Evolutionary conservation across 1,139 yeast species (phyloP).

Genomic region (Trichomonascaceae sp.): DNA sequence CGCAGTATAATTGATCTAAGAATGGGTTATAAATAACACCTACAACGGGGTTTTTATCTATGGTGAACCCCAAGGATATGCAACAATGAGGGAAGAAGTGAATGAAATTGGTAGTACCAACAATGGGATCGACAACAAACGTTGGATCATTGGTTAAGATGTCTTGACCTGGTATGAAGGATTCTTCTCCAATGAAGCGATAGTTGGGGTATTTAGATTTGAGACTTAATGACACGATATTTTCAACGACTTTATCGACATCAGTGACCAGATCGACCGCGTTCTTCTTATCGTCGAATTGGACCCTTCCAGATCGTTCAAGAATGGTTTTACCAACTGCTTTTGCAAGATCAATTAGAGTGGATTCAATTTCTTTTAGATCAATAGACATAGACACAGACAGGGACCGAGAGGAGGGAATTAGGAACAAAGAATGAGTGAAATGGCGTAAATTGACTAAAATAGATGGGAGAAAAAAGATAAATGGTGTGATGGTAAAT

Average conservation of each 20-base stretch:
- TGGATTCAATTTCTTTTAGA: conserved; percentile 35
- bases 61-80: conserved; percentile 51
- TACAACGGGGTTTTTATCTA: conserved; percentile 45
- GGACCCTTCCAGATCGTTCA: conserved; percentile 41
- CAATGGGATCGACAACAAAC: conserved; percentile 56
- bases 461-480: background rate
- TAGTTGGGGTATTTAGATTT: conserved; percentile 39
- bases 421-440: background rate
- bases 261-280: conserved; percentile 56
- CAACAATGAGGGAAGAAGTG: conserved; percentile 56
- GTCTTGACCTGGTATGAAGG: conserved; percentile 43
- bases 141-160: conserved; percentile 48
- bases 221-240: conserved; percentile 37
- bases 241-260: conserved; percentile 50
- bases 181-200: conserved; percentile 55
- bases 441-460: too few species aligned
- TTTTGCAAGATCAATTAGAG: conserved; percentile 45
- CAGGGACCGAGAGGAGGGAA: background rate
- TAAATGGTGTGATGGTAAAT: background rate
- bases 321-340: conserved; percentile 47
- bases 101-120: conserved; percentile 57
- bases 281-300: conserved; percentile 49
- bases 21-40: conserved; percentile 58
- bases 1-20: conserved; percentile 43
- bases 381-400: conserved; percentile 9